Evolutionary conservation across 768 basidiomycete species (phyloP).

Genomic region (Serendipita indica): DNA sequence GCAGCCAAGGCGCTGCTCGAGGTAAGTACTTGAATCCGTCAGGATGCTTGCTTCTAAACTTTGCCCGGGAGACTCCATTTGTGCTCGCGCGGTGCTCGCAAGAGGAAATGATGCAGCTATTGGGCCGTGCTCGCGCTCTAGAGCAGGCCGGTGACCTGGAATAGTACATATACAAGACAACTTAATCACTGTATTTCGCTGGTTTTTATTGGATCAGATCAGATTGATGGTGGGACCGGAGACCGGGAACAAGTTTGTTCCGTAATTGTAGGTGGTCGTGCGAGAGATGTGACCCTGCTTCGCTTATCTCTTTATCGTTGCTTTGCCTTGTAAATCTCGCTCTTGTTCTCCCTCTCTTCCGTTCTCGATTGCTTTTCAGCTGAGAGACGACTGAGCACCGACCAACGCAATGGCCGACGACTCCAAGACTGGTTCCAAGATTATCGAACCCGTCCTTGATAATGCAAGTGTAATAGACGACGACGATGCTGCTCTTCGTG

Average conservation of each 20-base stretch:
- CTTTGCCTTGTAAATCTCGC: neutral
- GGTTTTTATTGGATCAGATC: no score
- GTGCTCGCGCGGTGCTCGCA: neutral
- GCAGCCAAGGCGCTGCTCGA: neutral
- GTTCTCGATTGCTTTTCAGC: neutral
- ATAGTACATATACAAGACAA: neutral
- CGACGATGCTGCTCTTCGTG: conserved; percentile 10
- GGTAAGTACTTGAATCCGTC: neutral
- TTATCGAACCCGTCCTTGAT: neutral
- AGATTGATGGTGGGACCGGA: no score
- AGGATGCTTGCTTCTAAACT: neutral
- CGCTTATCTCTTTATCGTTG: no score
- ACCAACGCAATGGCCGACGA: neutral
- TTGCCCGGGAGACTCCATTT: neutral
- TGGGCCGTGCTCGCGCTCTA: neutral
- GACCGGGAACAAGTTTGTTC: no score
- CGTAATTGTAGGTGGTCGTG: no score
- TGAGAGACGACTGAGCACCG: neutral
- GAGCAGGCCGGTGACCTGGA: neutral
- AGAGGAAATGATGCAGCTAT: neutral
- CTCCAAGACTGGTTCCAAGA: neutral
- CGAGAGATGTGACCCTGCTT: no score
- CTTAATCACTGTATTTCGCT: no score
- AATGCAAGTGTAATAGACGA: neutral
- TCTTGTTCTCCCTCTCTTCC: neutral